Base-by-base conservation (phyloP, 352 stramenopile species). In the Phytophthora cryptogea region DNA sequence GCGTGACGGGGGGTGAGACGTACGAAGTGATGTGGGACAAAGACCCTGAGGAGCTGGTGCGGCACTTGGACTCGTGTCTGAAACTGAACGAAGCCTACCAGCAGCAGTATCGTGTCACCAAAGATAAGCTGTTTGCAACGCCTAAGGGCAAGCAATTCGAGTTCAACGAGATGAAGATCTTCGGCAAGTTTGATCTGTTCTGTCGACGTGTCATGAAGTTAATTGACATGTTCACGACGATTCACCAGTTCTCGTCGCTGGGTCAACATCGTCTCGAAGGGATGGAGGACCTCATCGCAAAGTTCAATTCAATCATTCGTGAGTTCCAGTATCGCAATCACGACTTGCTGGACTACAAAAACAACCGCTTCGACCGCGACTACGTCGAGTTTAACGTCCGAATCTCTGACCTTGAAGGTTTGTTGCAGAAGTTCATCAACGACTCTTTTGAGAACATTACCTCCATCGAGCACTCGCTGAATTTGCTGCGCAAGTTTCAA, bases 151-250 rank as follows among this genome's bases (percentile, higher is more conserved):
- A 99, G 74, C 95, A 99, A 58, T 99, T 99, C 63, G 95, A 99
- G 73, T 99, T 99, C 72, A 98, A 98, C 67, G 96, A 99, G 68
- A 98, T 98, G 80, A 97, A 98, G 68, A 98, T 99, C 53, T 99
- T 99, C 72, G 96, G 97, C 55, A 98, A 99, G 59, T 99, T 99
- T 59, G 96, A 99, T 59, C 73, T 99, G 5, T 99, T 99, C 65
- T 98, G 95, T 66, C 78, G 97, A 5, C 92, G 97, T 37, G 88
- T 99, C 10, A 97, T 98, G 72, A 99, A 99, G 71, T 83, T 99
- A 31, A 99, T 99, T 58, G 97, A 99, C 62, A 98, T 99, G 96
- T 99, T 99, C 68, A 98, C 88, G 50, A 99, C 97, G 6, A 98
- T 99, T 55, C 94, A 99, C 61, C 95, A 98, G 74, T 98, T 98